These are phyloP conservation scores for Annulohypoxylon nitens DNA, from an alignment of 495 filamentous ascomycete species.

Conservation along the genomic window DNA sequence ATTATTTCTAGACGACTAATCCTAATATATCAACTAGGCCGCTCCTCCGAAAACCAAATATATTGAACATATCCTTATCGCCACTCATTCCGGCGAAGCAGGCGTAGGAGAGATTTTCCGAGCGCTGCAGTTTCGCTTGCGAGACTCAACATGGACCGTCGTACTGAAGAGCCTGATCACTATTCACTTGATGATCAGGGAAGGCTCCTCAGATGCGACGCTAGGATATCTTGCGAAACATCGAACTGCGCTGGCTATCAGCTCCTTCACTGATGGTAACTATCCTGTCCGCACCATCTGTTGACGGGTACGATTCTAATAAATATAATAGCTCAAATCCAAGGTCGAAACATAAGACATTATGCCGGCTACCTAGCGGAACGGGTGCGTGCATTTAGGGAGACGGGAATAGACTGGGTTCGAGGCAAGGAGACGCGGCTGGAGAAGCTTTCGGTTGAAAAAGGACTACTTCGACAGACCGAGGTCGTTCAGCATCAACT, in stretches of 20 bases:
- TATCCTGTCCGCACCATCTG: conserved; percentile 35
- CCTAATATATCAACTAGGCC: conserved; percentile 67
- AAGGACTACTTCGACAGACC: conserved; percentile 92
- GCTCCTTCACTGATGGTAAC: conserved; percentile 92
- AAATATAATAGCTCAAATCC: conserved; percentile 78
- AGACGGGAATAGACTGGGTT: conserved; percentile 91
- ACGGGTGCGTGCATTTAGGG: conserved; percentile 82
- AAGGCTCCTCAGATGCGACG: conserved; percentile 91
- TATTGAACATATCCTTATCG: conserved; percentile 96
- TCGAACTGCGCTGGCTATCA: conserved; percentile 85
- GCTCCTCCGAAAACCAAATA: conserved; percentile 99
- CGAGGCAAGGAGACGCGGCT: conserved; percentile 83
- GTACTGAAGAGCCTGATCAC: conserved; percentile 97
- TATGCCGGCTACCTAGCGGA: conserved; percentile 90
- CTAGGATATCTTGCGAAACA: conserved; percentile 87
- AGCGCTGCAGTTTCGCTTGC: conserved; percentile 85
- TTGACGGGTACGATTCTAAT: conserved; percentile 49
- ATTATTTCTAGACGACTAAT: conserved; percentile 28
- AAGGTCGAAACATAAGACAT: conserved; percentile 93
- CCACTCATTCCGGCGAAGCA: conserved; percentile 93
- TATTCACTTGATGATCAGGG: conserved; percentile 95
- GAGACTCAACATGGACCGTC: conserved; percentile 96
- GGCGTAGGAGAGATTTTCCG: conserved; percentile 97
- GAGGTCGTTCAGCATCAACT: conserved; percentile 93
- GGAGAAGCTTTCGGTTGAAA: conserved; percentile 89